These are phyloP conservation scores for Chalciporus pseudorubinellus DNA, from an alignment of 768 basidiomycete species.

Conservation along the genomic window DNA sequence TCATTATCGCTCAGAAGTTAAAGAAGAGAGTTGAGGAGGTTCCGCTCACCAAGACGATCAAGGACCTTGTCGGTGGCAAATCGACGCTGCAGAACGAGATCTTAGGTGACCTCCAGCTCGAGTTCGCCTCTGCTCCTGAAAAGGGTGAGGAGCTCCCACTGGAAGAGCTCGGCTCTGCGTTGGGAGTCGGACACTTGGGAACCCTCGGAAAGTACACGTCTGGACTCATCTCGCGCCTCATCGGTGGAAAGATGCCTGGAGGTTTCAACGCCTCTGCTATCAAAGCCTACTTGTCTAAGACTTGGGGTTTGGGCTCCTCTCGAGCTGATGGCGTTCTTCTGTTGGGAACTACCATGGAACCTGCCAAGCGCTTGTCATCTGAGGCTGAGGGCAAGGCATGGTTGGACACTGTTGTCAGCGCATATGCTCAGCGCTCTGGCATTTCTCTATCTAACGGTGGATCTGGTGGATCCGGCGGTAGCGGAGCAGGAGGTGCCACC, in stretches of 20 bases:
- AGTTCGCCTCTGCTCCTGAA: constrained; percentile 93
- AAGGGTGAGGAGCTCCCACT: constrained; percentile 97
- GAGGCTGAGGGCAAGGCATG: constrained; percentile 93
- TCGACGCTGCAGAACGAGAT: constrained; percentile 99
- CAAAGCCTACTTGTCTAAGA: constrained; percentile 84
- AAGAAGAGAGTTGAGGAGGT: constrained; percentile 93
- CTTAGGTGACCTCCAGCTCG: constrained; percentile 92
- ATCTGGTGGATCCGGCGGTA: constrained; percentile 57
- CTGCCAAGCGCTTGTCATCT: constrained; percentile 86
- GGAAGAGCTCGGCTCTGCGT: constrained; percentile 88
- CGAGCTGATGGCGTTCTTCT: constrained; percentile 90
- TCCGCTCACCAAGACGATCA: constrained; percentile 90
- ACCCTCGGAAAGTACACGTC: constrained; percentile 90
- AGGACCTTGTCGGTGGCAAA: constrained; percentile 97
- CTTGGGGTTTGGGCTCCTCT: constrained; percentile 90
- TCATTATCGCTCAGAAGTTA: constrained; percentile 94
- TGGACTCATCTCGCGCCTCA: constrained; percentile 84
- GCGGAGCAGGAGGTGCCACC: constrained; percentile 68
- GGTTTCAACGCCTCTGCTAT: constrained; percentile 95
- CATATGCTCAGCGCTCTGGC: constrained; percentile 87
- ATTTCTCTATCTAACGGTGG: constrained; percentile 76
- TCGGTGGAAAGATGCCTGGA: constrained; percentile 97
- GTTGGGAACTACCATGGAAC: constrained; percentile 89
- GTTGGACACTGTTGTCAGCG: constrained; percentile 80
- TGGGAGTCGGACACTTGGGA: constrained; percentile 81